Evolutionary conservation across 2,329 filamentous ascomycete species (phyloP).

Genomic region (Ophiocordyceps camponoti-leonardi): DNA sequence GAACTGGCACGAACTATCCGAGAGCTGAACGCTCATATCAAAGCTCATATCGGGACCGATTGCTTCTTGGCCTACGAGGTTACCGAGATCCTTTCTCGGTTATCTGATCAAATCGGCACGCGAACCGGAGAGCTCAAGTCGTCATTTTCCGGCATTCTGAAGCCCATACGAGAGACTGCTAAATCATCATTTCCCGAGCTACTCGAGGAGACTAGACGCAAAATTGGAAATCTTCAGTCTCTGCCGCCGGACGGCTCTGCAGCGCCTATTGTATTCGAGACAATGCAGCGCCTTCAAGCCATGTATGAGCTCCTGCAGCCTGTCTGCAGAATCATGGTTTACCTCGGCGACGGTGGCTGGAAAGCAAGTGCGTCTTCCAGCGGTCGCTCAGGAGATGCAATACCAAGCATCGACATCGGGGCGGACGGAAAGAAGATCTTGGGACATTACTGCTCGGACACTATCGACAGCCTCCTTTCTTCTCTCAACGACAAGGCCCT

Average conservation of each 20-base stretch:
- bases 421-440: conserved; percentile 82
- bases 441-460: conserved; percentile 77
- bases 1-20: conserved; percentile 75
- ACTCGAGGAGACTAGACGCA: conserved; percentile 65
- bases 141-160: conserved; percentile 67
- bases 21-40: conserved; percentile 82
- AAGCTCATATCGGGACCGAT: conserved; percentile 70
- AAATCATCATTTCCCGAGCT: conserved; percentile 73
- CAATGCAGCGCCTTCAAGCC: conserved; percentile 69
- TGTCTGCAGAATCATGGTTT: conserved; percentile 78
- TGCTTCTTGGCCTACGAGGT: conserved; percentile 94
- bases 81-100: conserved; percentile 68
- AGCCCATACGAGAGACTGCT: conserved; percentile 81
- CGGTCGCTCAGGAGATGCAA: conserved; percentile 41
- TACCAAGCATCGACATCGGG: conserved; percentile 64
- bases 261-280: conserved; percentile 62
- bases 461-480: conserved; percentile 63
- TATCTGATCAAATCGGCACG: conserved; percentile 64
- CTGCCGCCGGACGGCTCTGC: conserved; percentile 66
- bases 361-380: conserved; percentile 32
- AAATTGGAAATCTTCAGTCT: conserved; percentile 44
- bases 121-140: conserved; percentile 75
- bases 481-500: conserved; percentile 61
- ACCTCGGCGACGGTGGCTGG: conserved; percentile 88
- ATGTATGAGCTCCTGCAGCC: conserved; percentile 79